Percentiles rank a stretch among this genome's conserved stretches.
phyloP scores from a whole-genome alignment of 306 rosid species.

The Luffa aegyptiaca region DNA sequence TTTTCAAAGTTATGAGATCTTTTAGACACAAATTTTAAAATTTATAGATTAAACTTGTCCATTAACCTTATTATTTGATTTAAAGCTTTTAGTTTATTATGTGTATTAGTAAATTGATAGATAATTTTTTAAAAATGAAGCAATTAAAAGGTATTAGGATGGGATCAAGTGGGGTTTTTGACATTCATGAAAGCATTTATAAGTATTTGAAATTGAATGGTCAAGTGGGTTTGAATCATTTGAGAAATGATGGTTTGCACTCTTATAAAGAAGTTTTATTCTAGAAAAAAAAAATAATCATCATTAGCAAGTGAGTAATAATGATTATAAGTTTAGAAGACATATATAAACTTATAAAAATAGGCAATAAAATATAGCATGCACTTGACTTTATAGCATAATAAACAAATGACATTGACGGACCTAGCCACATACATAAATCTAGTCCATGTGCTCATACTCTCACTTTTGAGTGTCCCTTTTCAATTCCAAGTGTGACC shows the following conservation, averaged over 20 bases:
- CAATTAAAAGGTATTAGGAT: neutral
- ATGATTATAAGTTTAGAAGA: neutral
- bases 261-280: neutral
- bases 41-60: no score
- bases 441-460: neutral
- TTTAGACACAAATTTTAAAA: no score
- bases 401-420: neutral
- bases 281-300: neutral
- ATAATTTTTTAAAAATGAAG: no score
- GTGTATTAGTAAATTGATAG: no score
- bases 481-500: neutral
- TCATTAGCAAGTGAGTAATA: neutral
- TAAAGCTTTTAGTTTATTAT: no score
- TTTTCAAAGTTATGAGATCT: no score
- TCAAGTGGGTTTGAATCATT: neutral
- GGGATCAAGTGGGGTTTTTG: neutral
- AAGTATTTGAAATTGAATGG: neutral
- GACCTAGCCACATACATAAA: neutral
- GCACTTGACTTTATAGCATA: conserved; percentile 8
- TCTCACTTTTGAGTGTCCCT: neutral
- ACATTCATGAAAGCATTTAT: neutral
- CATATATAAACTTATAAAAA: neutral
- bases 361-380: neutral
- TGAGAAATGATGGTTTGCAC: conserved; percentile 3
- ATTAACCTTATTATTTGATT: no score